Conservation (phyloP, 1,284 basidiomycete genomes). For the Ganoderma lucidum region DNA sequence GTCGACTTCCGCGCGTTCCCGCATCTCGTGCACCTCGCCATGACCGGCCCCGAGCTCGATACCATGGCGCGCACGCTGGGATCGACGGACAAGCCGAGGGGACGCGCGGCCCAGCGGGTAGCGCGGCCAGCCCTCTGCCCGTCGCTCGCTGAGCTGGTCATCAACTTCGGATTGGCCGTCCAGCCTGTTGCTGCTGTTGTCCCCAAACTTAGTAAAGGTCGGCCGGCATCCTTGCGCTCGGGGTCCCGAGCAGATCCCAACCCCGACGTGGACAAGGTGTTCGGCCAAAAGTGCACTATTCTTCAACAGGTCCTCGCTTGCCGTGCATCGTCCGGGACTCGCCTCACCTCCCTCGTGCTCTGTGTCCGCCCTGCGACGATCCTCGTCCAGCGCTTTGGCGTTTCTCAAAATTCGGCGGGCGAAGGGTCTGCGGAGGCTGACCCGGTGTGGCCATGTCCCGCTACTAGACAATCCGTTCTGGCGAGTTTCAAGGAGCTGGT, state of each 20-base stretch:
- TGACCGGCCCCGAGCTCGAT: background rate
- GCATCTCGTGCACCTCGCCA: background rate
- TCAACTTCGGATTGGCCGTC: background rate
- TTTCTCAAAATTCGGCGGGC: background rate
- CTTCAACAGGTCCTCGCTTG: background rate
- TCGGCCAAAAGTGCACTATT: background rate
- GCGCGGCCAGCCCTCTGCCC: background rate
- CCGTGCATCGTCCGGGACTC: background rate
- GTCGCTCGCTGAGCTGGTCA: background rate
- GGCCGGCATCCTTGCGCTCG: background rate
- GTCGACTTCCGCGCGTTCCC: conserved; percentile 1
- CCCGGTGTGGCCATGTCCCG: background rate
- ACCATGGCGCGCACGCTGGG: background rate
- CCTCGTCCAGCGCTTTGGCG: background rate
- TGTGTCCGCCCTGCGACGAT: background rate
- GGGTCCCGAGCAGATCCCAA: background rate
- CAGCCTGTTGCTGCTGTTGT: background rate
- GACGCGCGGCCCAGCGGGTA: background rate
- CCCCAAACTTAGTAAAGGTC: background rate
- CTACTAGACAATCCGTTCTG: background rate
- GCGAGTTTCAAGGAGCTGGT: background rate
- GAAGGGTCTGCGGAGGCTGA: background rate
- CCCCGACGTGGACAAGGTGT: background rate
- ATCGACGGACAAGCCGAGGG: background rate
- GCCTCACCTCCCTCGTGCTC: background rate